Evolutionary conservation across 2,329 filamentous ascomycete species (phyloP), one percentile per base, ranked within the genome.

Genomic region (Aspergillus sp.): DNA sequence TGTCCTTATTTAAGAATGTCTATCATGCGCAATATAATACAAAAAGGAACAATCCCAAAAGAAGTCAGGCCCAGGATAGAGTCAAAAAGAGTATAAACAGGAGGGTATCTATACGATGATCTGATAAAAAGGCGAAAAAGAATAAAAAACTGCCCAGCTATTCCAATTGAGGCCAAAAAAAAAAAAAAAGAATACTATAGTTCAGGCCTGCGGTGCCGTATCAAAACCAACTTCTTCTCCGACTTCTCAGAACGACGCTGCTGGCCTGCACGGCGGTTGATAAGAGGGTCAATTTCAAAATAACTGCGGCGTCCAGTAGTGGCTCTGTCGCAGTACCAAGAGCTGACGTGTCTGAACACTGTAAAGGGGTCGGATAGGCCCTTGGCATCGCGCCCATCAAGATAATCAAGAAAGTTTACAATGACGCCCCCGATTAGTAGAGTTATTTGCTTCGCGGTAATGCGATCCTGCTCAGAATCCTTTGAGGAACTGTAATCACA

Each of bases 351-450:
- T 38, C 43, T 47, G 25, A 55, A 62, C 15, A 50, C 22, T 20
- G 53, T 45, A 49, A 62, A 61, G 17, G 53, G 47, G 3, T 20
- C 38, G 5, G 44, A 7, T 17, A 55, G 49, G 9, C 50, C 44
- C 22, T 27, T 30, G n/a, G 20, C 20, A 22, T 38, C 44, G 32
- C 48, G 39, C 7, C 30, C 38, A n/a, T 51, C 27, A 5, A 49
- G 44, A 37, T 61, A 60, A 10, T 52, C 49, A 12, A 51, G 48
- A 19, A 61, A 45, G 43, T 59, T 62, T 13, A 48, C 46, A 46
- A 62, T 51, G 7, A 49, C 49, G 32, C 57, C 53, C 6, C 59
- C 60, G 13, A 61, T 25, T n/a, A 60, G 47, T 12, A 49, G 23
- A 9, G 50, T 59, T 35, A 45, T 54, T 43, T 53, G 53, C 19